Evolutionary conservation across 1,139 yeast species (phyloP), one percentile per base, ranked within the genome.

Genomic region (Scheffersomyces segobiensis): DNA sequence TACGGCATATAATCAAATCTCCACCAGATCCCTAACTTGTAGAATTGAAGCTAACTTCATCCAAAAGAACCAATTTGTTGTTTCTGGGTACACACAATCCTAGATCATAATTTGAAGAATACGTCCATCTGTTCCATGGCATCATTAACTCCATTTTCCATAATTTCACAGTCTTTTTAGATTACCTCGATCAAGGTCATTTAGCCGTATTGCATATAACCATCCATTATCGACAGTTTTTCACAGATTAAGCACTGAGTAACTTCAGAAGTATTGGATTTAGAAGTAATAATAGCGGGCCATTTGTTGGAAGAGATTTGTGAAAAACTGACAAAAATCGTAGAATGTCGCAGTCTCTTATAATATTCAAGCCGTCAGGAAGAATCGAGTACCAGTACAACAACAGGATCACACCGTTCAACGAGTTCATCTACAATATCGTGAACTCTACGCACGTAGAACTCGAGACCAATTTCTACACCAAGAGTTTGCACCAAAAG

Each of bases 361-460:
- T 79, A 26, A 67, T 80, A 48, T 80, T 78, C 60, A 66, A 68
- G 52, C 71, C 76, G 10, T 76, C 81, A 0, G 84, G 84, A 1
- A 68, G 66, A 56, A 70, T 80, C 5, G 72, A 70, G 54, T 80
- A 78, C 64, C 82, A 75, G 62, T 70, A 63, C 63, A 79, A 79
- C 62, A 72, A 62, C 59, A 79, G 77, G 61, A 67, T 73, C 52
- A 68, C 72, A 42, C 81, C 82, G 1, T 80, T 80, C 67, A 80
- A 80, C 63, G 83, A 78, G 52, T 71, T 77, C 56, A 71, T 80
- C 48, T 67, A 73, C 52, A 63, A 70, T 42, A 64, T 79, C n/a
- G 81, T 79, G 52, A 77, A 78, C 59, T 82, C 78, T 53, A 69
- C 78, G 8, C 69, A 64, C 53, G 65, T 65, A 5, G 77, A 71